Base-by-base conservation (phyloP, 495 filamentous ascomycete genomes). In the Entonaema liquescens region DNA sequence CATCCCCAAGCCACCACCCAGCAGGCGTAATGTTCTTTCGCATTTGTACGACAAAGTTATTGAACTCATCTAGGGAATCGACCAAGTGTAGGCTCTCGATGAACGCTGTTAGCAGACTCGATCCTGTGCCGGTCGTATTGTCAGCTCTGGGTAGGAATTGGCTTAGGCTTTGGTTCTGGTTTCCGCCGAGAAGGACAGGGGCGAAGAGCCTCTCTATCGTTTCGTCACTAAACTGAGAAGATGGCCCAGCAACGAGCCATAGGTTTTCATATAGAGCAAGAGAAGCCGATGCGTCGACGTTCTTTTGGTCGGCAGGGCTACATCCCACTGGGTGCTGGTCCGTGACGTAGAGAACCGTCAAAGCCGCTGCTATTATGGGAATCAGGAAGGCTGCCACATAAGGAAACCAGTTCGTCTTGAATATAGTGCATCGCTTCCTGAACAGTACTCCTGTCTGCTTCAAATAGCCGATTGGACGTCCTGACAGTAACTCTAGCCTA, bases 401-500 rank as follows among this genome's bases (percentile, higher is more conserved):
- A 5, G 92, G 92, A 56, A 94, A 83, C 79, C 87, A 90, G 73
- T 94, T 94, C 44, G 88, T 83, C 62, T 89, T 89, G 54, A 95
- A 82, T 49, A 97, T 91, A 2, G 90, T 92, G 59, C 86, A 83
- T 17, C 93, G 84, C 78, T 97, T 97, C 40, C 84, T 80, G 75
- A 95, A 93, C 13, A 97, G 78, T 9, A 93, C 88, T 78, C 84
- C 87, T 0, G 85, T 86, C 80, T 97, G 93, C 29, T 81, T 81
- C 9, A 86, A 68, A 68, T 90, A 86, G 13, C 86, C 83, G 49
- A 94, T 89, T 19, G 84, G 84, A 62, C 82, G 83, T 3, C 93
- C 93, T 2, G 89, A 89, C 26, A 90, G 81, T 19, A 97, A 86
- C 53, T 91, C 80, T 13, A 91, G 79, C 4, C 77, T 71, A 31